Evolutionary conservation across 805 yeast genomes (phyloP), one percentile per base, ranked within the genome.

Genomic region (Teunomyces atbi): DNA sequence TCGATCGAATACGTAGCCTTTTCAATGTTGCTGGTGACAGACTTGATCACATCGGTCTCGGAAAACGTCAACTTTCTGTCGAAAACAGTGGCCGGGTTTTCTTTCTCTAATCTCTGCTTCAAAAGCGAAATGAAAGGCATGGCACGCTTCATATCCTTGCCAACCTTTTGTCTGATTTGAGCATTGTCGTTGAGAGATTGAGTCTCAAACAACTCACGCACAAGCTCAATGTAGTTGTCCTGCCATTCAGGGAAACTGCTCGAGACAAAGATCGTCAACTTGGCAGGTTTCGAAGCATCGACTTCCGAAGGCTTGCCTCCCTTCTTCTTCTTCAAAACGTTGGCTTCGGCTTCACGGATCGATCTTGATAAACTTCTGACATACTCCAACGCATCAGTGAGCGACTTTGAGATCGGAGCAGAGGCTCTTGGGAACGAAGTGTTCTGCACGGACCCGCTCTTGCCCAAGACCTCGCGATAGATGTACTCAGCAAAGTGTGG

Each of bases 401-500:
- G 64, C 5, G 83, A 69, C 47, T 73, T 72, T 47, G 88, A 84
- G 49, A 86, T 77, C 34, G 89, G 86, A 54, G 77, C 74, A 15
- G 78, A 60, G n/a, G 85, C 82, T 63, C 82, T 76, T 54, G 99
- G 98, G 86, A 92, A 94, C 48, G 53, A 61, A 19, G 92, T 86
- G 52, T 71, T 73, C 66, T 91, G 95, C 37, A 89, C 83, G 38
- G 95, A 76, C 3, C 75, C 76, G 39, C 70, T 64, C 56, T 85
- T 78, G 36, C 83, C 82, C 53, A 94, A 74, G 37, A 90, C 75
- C 55, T 92, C 98, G 62, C 86, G 81, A 79, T 88, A 89, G 47
- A 92, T 74, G 71, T 82, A 89, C 58, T 94, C 99, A 54, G 94
- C 83, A 66, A 92, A 90, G 69, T 94, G 99, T 41, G 99, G 98